These are phyloP conservation scores for Echinochloa phyllopogon DNA, from an alignment of 176 grass and related monocot species.

Conservation along the genomic window DNA sequence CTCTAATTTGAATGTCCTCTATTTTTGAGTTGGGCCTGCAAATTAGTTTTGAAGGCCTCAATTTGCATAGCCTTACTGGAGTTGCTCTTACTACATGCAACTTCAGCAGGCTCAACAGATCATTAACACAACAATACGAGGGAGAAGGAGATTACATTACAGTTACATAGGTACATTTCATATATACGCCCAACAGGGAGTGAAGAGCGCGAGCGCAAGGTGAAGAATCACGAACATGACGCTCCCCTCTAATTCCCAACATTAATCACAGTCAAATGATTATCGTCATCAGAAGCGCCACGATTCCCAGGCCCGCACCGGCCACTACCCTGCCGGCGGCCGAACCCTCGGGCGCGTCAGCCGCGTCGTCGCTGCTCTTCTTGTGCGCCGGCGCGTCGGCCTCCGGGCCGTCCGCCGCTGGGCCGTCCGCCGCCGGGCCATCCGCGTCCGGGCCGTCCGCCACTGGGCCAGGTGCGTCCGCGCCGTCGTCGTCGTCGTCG, in stretches of 20 bases:
- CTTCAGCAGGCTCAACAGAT: too few species aligned
- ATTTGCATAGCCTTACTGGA: too few species aligned
- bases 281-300: constrained; percentile 38
- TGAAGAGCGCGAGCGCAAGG: background rate
- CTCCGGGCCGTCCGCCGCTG: background rate
- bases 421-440: background rate
- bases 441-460: background rate
- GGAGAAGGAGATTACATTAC: background rate
- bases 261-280: constrained; percentile 20
- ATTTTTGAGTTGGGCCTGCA: too few species aligned
- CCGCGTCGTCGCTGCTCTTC: constrained; percentile 23
- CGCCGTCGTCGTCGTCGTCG: background rate
- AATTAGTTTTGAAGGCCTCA: too few species aligned
- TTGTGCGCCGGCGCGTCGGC: constrained; percentile 20
- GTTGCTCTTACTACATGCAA: background rate
- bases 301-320: constrained; percentile 15
- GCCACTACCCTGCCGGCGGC: constrained; percentile 24
- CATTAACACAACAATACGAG: background rate
- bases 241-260: background rate
- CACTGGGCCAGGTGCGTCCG: background rate
- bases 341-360: constrained; percentile 38
- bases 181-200: background rate
- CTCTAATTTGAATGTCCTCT: too few species aligned
- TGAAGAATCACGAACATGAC: background rate
- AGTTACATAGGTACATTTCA: background rate